Percentiles rank a stretch among this genome's conserved stretches.
phyloP scores from a whole-genome alignment of 73 alveolate genomes.

The Breviolum minutum region DNA sequence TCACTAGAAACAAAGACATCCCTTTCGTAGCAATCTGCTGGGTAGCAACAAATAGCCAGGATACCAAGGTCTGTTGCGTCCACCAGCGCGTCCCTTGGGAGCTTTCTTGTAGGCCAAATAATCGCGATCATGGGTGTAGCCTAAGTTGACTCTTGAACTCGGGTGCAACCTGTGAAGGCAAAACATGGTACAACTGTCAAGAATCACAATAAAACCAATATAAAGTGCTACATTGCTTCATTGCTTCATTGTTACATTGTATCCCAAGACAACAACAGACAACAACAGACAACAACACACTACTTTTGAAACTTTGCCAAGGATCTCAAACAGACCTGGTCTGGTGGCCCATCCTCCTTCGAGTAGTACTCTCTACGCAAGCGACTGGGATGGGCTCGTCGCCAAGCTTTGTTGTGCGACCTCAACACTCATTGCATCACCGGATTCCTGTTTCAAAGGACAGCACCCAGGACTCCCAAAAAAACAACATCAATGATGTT shows the following conservation, averaged over 20 bases:
- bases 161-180: neutral
- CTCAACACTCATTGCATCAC: neutral
- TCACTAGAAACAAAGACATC: neutral
- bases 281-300: neutral
- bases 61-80: constrained; percentile 46
- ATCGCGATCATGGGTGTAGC: constrained; percentile 86
- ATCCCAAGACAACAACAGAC: neutral
- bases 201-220: too few relatives aligned
- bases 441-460: neutral
- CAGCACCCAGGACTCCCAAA: too few relatives aligned
- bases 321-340: constrained; percentile 50
- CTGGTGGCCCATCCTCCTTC: constrained; percentile 81
- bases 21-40: neutral
- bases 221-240: too few relatives aligned
- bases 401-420: constrained; percentile 88
- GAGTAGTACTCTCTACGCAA: constrained; percentile 32
- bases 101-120: constrained; percentile 44
- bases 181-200: neutral
- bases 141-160: neutral
- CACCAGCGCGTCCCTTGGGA: constrained; percentile 42
- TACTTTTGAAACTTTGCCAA: neutral
- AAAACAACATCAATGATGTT: too few relatives aligned
- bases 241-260: neutral
- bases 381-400: constrained; percentile 49
- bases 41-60: neutral